Evolutionary conservation across 2,329 filamentous ascomycete genomes (phyloP), one percentile per base, ranked within the genome.

Genomic region (Trichoderma sp.): DNA sequence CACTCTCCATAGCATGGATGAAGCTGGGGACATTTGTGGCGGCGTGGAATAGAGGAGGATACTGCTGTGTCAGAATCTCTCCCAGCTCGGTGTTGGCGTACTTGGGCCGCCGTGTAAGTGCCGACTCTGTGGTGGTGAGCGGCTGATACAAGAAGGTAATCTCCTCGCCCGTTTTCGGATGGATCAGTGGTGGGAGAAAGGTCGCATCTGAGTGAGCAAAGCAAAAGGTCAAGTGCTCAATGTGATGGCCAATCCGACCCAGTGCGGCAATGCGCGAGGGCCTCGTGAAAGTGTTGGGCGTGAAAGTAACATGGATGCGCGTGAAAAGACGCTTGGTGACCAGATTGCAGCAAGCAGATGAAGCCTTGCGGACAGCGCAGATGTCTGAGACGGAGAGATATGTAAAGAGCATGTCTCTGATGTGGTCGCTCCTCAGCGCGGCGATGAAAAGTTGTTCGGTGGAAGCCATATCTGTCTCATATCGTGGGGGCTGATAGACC

Each of bases 21-120:
- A 97, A 97, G 49, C 92, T 91, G 5, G 91, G 87, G 7, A 96
- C 90, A 76, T 97, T 96, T 70, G 92, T 95, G 8, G 94, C 92
- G 7, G 93, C 92, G 76, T 97, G 94, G 81, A 97, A 97, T 3
- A 97, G 82, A 6, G 94, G 92, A 64, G 93, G 92, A 75, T 96
- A 97, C 80, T 97, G 93, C 76, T 93, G 89, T 16, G 93, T 92
- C 70, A 97, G 84, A 69, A 96, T 86, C 76, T 95, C 91, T 70
- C 90, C 93, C 75, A 96, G 88, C 75, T 93, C 91, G 74, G 87
- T 85, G 77, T 90, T 92, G 73, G 91, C 92, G 78, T 96, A 96
- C 80, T 93, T 95, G 63, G 91, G 91, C 66, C 89, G 83, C 71
- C 16, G 4, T n/a, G 86, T 84, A 73, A 89, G 81, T 56, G 84